A percentile compares a stretch with the other conserved stretches of the same genome.
Evolutionary conservation across 768 basidiomycete genomes (phyloP).

Genomic region (Termitomyces sp.): DNA sequence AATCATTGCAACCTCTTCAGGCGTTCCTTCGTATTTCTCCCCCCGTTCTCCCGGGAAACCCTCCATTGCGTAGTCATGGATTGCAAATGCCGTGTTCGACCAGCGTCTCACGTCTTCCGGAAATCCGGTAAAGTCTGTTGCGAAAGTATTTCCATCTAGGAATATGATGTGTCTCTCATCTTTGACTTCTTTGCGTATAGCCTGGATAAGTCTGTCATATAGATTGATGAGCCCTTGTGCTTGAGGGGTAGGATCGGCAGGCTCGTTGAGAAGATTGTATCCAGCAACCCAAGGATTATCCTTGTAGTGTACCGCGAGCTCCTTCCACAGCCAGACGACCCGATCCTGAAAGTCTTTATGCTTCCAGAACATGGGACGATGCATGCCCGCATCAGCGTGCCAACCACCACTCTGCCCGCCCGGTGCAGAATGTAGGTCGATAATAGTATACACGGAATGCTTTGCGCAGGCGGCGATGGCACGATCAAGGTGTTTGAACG

Average conservation of each 20-base stretch:
- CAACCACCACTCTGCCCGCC: slow-evolving; percentile 72
- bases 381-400: slow-evolving; percentile 74
- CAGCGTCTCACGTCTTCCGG: slow-evolving; percentile 46
- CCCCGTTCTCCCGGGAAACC: slow-evolving; percentile 64
- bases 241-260: slow-evolving; percentile 56
- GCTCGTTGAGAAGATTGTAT: slow-evolving; percentile 82
- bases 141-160: slow-evolving; percentile 85
- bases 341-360: slow-evolving; percentile 86
- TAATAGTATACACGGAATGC: slow-evolving; percentile 71
- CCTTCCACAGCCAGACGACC: slow-evolving; percentile 66
- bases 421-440: slow-evolving; percentile 74
- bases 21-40: slow-evolving; percentile 41
- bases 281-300: slow-evolving; percentile 78
- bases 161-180: slow-evolving; percentile 66
- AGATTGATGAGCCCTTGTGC: slow-evolving; percentile 60
- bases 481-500: slow-evolving; percentile 81
- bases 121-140: slow-evolving; percentile 64
- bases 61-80: slow-evolving; percentile 69
- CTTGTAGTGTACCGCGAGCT: slow-evolving; percentile 70
- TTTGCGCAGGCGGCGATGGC: slow-evolving; percentile 69
- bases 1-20: slow-evolving; percentile 45
- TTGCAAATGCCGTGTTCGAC: slow-evolving; percentile 69
- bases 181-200: slow-evolving; percentile 69
- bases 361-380: slow-evolving; percentile 69
- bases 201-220: slow-evolving; percentile 61